A percentile compares a stretch with the other conserved stretches of the same genome.
phyloP scores from a whole-genome alignment of 2,329 filamentous ascomycete species.

The Anisogramma anomala region DNA sequence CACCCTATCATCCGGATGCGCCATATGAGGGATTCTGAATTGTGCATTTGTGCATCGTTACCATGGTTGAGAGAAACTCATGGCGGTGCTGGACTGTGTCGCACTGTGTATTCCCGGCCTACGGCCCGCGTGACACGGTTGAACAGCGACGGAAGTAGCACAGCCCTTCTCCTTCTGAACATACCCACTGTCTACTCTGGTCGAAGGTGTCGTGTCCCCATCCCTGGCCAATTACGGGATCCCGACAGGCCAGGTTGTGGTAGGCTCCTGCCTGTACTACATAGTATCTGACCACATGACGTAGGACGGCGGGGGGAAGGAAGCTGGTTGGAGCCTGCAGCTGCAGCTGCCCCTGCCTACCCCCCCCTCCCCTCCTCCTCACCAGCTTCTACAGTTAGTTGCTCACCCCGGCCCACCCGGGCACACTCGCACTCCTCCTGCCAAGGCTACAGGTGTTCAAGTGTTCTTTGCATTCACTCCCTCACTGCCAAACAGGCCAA shows the following conservation, averaged over 20 bases:
- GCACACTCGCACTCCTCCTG: too few species aligned
- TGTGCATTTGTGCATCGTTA: too few species aligned
- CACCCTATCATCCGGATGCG: too few species aligned
- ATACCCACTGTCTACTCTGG: constrained; percentile 3
- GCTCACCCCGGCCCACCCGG: background rate
- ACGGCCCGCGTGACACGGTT: too few species aligned
- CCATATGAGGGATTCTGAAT: too few species aligned
- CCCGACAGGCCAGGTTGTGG: background rate
- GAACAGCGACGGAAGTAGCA: too few species aligned
- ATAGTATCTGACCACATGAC: background rate
- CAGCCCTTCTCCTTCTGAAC: background rate
- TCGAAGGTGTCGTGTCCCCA: background rate
- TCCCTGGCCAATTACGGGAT: constrained; percentile 1
- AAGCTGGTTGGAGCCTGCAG: background rate
- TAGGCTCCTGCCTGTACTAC: background rate
- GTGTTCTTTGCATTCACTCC: too few species aligned
- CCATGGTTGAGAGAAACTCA: too few species aligned
- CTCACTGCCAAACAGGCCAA: too few species aligned
- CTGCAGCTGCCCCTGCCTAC: constrained; percentile 7
- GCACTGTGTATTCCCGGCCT: too few species aligned
- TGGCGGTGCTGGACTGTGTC: too few species aligned
- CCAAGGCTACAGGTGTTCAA: too few species aligned
- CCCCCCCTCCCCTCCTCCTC: background rate
- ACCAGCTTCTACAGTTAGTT: background rate
- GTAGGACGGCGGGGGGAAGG: background rate